phyloP scores from a whole-genome alignment of 345 rosid genomes.

The Streptanthus diversifolius region DNA sequence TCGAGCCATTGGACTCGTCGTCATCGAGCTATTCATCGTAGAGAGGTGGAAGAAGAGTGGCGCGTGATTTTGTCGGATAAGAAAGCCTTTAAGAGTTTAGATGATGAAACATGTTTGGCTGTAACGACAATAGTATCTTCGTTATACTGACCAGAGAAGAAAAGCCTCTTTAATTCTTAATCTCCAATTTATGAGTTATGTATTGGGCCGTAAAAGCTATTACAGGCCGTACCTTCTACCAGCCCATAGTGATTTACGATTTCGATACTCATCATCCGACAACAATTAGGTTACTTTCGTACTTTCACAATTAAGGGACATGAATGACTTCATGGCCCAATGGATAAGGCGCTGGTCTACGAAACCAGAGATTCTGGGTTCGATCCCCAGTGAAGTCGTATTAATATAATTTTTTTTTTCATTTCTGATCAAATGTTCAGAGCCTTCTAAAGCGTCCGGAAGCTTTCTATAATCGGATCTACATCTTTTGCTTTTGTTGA shows the following conservation, averaged over 20 bases:
- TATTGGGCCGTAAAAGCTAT: not conserved
- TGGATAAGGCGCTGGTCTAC: constrained; percentile 97
- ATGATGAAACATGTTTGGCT: constrained; percentile 18
- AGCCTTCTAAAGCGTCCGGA: not conserved
- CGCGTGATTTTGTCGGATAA: constrained; percentile 30
- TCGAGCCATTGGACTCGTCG: constrained; percentile 49
- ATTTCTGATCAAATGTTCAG: not conserved
- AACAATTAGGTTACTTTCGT: too few relatives aligned
- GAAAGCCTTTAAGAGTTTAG: constrained; percentile 1
- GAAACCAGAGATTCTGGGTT: constrained; percentile 90
- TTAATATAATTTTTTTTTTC: not conserved
- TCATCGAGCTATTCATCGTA: constrained; percentile 41
- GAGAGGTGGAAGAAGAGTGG: constrained; percentile 9
- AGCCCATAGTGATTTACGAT: too few relatives aligned
- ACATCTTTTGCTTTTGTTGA: not conserved
- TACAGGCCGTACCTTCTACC: too few relatives aligned
- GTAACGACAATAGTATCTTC: not conserved
- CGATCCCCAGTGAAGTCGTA: constrained; percentile 81
- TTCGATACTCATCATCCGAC: too few relatives aligned
- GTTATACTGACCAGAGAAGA: not conserved
- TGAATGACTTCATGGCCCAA: constrained; percentile 43
- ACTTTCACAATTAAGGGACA: too few relatives aligned
- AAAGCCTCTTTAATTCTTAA: too few relatives aligned
- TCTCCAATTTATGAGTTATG: too few relatives aligned
- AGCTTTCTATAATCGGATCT: not conserved